Evolutionary conservation across 2,329 filamentous ascomycete genomes (phyloP).

Genomic region (Pseudomassariella vexata): DNA sequence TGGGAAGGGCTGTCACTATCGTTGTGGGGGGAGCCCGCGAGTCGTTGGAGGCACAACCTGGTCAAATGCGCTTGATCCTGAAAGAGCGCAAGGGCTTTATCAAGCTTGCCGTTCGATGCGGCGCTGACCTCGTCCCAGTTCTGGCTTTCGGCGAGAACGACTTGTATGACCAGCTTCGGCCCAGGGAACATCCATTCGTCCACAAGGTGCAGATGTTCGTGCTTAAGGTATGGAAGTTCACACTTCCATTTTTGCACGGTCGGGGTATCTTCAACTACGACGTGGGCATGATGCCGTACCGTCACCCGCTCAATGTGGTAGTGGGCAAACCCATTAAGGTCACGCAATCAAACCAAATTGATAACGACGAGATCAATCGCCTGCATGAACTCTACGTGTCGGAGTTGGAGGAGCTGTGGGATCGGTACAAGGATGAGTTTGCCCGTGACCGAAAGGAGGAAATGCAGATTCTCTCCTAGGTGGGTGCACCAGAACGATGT

Average conservation of each 20-base stretch:
- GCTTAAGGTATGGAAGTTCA: constrained; percentile 86
- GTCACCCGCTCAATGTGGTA: constrained; percentile 80
- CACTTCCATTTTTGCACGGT: constrained; percentile 83
- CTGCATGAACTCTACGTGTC: constrained; percentile 74
- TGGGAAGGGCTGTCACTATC: constrained; percentile 94
- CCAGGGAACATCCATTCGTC: constrained; percentile 69
- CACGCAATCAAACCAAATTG: constrained; percentile 54
- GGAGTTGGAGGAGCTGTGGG: constrained; percentile 69
- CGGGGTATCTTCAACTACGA: constrained; percentile 96
- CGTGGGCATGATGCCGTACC: constrained; percentile 91
- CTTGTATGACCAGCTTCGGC: constrained; percentile 83
- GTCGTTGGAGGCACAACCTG: constrained; percentile 80
- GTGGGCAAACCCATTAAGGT: constrained; percentile 78
- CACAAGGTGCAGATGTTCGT: constrained; percentile 77
- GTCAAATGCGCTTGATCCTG: constrained; percentile 70
- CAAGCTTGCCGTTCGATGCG: constrained; percentile 84
- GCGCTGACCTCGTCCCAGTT: constrained; percentile 91
- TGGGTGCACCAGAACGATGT: too few species aligned
- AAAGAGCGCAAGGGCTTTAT: constrained; percentile 85
- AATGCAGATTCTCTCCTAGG: constrained; percentile 53
- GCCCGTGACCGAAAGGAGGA: constrained; percentile 57
- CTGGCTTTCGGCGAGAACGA: constrained; percentile 94
- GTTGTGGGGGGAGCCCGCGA: constrained; percentile 91
- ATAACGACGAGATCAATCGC: constrained; percentile 70
- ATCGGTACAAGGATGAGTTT: constrained; percentile 73